Percentiles rank a stretch among this genome's conserved stretches.
Evolutionary conservation across 2,329 filamentous ascomycete genomes (phyloP).

Genomic region (Cryphonectria radicalis): DNA sequence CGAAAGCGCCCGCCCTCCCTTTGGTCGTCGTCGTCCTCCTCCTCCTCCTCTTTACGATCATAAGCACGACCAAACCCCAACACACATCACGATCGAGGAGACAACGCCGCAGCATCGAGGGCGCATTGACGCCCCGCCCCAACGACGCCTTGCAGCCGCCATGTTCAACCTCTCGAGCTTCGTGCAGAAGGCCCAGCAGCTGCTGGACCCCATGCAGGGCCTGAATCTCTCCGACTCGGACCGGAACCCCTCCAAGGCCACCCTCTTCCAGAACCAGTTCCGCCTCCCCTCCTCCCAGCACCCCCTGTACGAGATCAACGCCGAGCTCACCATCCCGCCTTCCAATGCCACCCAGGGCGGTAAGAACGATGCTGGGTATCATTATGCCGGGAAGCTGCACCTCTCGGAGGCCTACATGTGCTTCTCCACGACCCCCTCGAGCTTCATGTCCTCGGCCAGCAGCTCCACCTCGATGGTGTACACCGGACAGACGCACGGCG

Average conservation of each 20-base stretch:
- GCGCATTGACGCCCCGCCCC: conserved; percentile 23
- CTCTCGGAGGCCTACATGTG: conserved; percentile 93
- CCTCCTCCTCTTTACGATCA: not conserved
- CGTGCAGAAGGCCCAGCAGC: conserved; percentile 92
- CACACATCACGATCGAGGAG: not conserved
- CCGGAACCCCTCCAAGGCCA: conserved; percentile 84
- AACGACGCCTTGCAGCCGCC: conserved; percentile 36
- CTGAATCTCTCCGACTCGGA: conserved; percentile 74
- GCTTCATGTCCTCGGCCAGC: conserved; percentile 81
- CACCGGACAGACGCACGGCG: conserved; percentile 90
- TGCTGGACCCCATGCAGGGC: conserved; percentile 88
- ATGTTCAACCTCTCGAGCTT: conserved; percentile 74
- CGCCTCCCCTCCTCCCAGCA: conserved; percentile 90
- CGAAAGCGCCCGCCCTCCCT: not conserved
- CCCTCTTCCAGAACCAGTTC: conserved; percentile 95
- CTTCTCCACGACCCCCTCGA: conserved; percentile 92
- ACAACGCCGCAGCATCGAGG: conserved; percentile 23
- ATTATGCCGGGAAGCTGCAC: conserved; percentile 91
- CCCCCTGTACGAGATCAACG: conserved; percentile 93
- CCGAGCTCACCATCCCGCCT: conserved; percentile 86
- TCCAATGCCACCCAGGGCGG: conserved; percentile 73
- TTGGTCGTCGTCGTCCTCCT: conserved; percentile 9
- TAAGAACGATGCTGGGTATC: conserved; percentile 75
- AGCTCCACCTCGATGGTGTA: conserved; percentile 80
- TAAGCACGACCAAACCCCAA: not conserved